Conservation (phyloP, 306 rosid species). For the Trifolium repens region DNA sequence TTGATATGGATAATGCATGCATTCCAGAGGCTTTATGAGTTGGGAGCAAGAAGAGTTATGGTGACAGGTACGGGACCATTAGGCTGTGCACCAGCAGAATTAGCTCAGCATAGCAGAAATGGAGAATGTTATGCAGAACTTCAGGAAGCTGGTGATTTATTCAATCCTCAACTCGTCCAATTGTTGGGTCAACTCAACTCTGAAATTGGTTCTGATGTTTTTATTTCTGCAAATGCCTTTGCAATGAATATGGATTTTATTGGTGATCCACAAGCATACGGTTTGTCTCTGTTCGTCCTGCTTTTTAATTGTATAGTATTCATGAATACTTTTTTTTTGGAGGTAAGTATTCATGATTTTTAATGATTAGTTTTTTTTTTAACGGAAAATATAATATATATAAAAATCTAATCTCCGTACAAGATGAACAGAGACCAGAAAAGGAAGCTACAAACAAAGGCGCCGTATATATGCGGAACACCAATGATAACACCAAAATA, state of each 20-base stretch:
- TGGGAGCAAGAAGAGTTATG: constrained; percentile 68
- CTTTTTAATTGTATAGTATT: too few species aligned
- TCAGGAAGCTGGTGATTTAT: constrained; percentile 58
- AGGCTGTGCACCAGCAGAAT: constrained; percentile 78
- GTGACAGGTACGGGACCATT: constrained; percentile 82
- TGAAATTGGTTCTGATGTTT: constrained; percentile 54
- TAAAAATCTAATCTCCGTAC: too few species aligned
- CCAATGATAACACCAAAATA: too few species aligned
- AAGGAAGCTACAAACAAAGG: too few species aligned
- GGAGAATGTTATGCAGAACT: constrained; percentile 65
- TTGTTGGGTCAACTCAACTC: constrained; percentile 53
- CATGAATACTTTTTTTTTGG: too few species aligned
- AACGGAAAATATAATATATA: too few species aligned
- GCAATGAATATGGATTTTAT: constrained; percentile 62
- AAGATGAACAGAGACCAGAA: too few species aligned
- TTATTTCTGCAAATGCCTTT: constrained; percentile 59
- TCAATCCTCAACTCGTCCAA: constrained; percentile 66
- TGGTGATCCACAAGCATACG: constrained; percentile 60
- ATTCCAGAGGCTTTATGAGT: constrained; percentile 62
- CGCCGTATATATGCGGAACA: too few species aligned
- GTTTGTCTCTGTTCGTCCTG: constrained; percentile 36
- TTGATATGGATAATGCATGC: neutral
- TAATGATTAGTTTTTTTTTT: too few species aligned
- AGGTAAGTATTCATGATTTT: too few species aligned
- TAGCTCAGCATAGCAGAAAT: constrained; percentile 55